These are phyloP conservation scores for Salix koriyanagi DNA, from an alignment of 345 rosid species.

Conservation along the genomic window DNA sequence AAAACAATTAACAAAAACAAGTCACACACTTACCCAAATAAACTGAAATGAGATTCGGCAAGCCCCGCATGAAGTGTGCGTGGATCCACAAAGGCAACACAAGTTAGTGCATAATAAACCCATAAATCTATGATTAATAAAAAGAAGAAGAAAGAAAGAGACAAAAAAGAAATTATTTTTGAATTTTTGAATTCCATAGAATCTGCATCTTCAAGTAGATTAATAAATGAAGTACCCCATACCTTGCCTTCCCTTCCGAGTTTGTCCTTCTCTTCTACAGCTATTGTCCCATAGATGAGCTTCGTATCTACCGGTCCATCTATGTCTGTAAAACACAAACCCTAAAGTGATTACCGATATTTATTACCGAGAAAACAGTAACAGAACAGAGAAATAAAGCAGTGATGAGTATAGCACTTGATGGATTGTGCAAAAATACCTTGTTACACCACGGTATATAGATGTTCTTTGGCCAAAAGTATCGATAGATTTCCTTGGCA, in stretches of 20 bases:
- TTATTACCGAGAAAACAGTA: background rate
- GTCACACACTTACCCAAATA: constrained; percentile 23
- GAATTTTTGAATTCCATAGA: background rate
- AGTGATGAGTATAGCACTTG: background rate
- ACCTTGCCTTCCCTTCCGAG: constrained; percentile 87
- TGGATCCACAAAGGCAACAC: constrained; percentile 12
- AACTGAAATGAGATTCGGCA: constrained; percentile 18
- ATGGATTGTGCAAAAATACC: background rate
- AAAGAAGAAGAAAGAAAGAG: background rate
- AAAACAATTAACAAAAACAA: background rate
- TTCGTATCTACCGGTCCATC: constrained; percentile 87
- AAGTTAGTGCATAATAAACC: constrained; percentile 13
- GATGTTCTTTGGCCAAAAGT: constrained; percentile 34
- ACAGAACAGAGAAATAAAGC: background rate
- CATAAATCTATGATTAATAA: background rate
- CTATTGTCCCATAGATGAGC: constrained; percentile 87
- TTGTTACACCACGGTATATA: constrained; percentile 33
- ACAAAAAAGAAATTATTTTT: background rate
- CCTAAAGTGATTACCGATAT: constrained; percentile 1
- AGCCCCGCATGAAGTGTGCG: constrained; percentile 21
- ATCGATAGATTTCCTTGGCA: constrained; percentile 27
- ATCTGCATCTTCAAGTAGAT: background rate
- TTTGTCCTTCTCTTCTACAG: constrained; percentile 84
- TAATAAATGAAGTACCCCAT: background rate
- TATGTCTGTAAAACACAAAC: constrained; percentile 42